A percentile compares a stretch with the other conserved stretches of the same genome.
Conservation (phyloP, 257 asterid species). For the Datura wrightii region DNA sequence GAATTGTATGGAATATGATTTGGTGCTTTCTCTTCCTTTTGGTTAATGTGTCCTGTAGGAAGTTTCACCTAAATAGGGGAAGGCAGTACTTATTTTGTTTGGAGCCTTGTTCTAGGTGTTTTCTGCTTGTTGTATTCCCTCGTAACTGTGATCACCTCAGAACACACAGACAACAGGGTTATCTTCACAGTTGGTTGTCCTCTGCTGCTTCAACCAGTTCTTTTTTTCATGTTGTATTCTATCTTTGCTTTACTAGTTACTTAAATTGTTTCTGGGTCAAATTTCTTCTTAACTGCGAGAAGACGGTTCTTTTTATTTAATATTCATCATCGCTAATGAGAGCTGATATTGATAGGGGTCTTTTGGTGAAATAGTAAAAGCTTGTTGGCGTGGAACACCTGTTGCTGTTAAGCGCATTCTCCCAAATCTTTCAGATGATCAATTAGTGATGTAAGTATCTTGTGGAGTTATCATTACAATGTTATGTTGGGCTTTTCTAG, state of each 20-base stretch:
- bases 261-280: background rate
- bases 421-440: conserved; percentile 95
- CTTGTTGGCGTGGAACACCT: conserved; percentile 97
- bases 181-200: conserved; percentile 9
- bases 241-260: background rate
- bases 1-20: background rate
- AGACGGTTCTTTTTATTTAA: background rate
- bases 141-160: conserved; percentile 11
- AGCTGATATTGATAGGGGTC: conserved; percentile 78
- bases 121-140: background rate
- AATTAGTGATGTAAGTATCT: conserved; percentile 81
- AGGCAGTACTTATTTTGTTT: background rate
- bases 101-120: background rate
- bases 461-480: conserved; percentile 14
- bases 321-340: background rate
- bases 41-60: background rate
- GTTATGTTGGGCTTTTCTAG: background rate
- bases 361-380: conserved; percentile 96
- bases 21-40: background rate
- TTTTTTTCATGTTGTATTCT: background rate
- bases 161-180: background rate
- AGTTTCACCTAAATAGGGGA: background rate
- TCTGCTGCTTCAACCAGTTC: background rate
- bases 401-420: conserved; percentile 97
- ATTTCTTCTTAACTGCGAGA: background rate